Evolutionary conservation across 345 rosid genomes (phyloP).

Genomic region (Aquilaria yunnanensis): DNA sequence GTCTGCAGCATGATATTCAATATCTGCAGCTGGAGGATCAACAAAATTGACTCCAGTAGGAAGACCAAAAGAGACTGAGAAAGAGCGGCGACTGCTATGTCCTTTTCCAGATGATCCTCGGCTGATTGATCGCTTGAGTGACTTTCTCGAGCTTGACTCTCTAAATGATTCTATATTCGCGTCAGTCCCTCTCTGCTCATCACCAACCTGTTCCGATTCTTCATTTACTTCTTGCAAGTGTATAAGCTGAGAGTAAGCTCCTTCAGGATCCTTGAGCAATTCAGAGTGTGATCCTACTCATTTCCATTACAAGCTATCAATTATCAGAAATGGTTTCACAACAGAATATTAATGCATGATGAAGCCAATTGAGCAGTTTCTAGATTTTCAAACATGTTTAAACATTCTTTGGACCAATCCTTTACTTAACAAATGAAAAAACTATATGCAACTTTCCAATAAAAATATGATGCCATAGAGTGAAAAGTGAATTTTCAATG

Average conservation of each 20-base stretch:
- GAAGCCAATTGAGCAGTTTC: too few relatives aligned
- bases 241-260: slow-evolving; percentile 83
- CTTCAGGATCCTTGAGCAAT: slow-evolving; percentile 59
- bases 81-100: slow-evolving; percentile 51
- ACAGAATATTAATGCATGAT: too few relatives aligned
- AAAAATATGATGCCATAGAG: too few relatives aligned
- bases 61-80: slow-evolving; percentile 48
- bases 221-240: slow-evolving; percentile 62
- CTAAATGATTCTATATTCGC: slow-evolving; percentile 24
- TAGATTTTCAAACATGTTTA: too few relatives aligned
- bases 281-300: slow-evolving; percentile 61
- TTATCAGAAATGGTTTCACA: neutral
- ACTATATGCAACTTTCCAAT: too few relatives aligned
- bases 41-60: slow-evolving; percentile 37
- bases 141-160: slow-evolving; percentile 34
- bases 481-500: too few relatives aligned
- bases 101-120: slow-evolving; percentile 51
- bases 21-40: slow-evolving; percentile 22
- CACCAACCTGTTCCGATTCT: slow-evolving; percentile 30
- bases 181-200: slow-evolving; percentile 31
- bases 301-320: neutral
- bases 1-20: slow-evolving; percentile 20
- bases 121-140: slow-evolving; percentile 41
- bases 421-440: too few relatives aligned
- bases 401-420: too few relatives aligned